Percentiles rank a stretch among this genome's conserved stretches.
These are phyloP conservation scores for Pelagophyceae sp. DNA, from an alignment of 352 stramenopile species.

Conservation along the genomic window DNA sequence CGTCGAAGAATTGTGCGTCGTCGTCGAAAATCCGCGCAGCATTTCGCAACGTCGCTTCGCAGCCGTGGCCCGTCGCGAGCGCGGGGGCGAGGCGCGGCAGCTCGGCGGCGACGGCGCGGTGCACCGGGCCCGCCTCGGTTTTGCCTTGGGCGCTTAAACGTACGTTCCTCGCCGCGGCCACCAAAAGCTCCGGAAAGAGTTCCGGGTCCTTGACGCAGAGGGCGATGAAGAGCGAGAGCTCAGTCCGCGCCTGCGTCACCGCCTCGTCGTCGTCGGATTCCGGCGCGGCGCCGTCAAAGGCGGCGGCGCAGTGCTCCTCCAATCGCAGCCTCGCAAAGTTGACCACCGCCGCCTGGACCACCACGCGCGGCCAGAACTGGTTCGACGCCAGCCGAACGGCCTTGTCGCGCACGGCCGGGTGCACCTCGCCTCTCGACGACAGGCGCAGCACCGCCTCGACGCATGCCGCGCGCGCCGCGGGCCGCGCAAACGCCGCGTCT, in stretches of 20 bases:
- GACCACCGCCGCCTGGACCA: neutral
- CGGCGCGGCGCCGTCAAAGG: neutral
- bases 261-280: neutral
- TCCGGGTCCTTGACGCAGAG: constrained; percentile 16
- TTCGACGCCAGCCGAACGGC: constrained; percentile 17
- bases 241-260: neutral
- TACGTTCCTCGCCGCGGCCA: neutral
- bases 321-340: neutral
- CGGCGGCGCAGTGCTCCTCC: too few species aligned
- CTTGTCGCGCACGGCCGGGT: neutral
- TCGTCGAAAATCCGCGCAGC: neutral
- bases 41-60: neutral
- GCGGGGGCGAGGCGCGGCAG: constrained; percentile 2
- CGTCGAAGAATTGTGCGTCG: neutral
- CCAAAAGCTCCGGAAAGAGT: neutral
- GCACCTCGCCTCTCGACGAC: neutral
- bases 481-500: neutral
- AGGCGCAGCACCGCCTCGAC: neutral
- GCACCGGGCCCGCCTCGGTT: neutral
- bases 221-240: constrained; percentile 7
- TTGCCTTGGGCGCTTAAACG: too few species aligned
- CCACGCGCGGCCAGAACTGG: neutral
- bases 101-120: neutral
- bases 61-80: constrained; percentile 10
- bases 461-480: neutral